Conservation (phyloP, 352 stramenopile species). For the Saprolegnia parasitica region DNA sequence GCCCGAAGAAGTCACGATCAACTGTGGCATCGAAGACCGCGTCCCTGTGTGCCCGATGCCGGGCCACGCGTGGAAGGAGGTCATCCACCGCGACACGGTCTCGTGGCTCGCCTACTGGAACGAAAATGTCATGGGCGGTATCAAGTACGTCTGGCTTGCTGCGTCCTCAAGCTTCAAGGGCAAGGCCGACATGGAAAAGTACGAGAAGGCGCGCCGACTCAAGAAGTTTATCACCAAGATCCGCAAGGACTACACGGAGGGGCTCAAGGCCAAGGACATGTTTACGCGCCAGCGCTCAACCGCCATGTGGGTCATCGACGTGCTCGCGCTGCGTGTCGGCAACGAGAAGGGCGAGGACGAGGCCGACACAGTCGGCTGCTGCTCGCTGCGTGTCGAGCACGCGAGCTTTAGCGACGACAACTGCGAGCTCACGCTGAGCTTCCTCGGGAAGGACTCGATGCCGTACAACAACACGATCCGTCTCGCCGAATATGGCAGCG, state of each 20-base stretch:
- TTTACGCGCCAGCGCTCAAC: conserved; percentile 93
- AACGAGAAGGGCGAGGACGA: conserved; percentile 99
- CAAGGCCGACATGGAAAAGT: conserved; percentile 98
- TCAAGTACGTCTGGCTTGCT: conserved; percentile 99
- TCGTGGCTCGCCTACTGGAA: conserved; percentile 95
- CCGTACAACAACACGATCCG: conserved; percentile 99
- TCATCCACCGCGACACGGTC: conserved; percentile 92
- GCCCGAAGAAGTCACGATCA: conserved; percentile 97
- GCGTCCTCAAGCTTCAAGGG: conserved; percentile 99
- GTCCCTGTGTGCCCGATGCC: conserved; percentile 89
- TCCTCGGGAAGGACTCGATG: conserved; percentile 99
- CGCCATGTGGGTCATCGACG: conserved; percentile 99
- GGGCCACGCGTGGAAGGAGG: conserved; percentile 94
- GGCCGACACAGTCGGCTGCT: conserved; percentile 99
- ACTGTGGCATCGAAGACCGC: conserved; percentile 90
- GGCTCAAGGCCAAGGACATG: conserved; percentile 86
- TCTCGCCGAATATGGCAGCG: conserved; percentile 81
- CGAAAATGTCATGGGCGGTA: conserved; percentile 97
- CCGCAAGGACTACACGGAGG: conserved; percentile 87
- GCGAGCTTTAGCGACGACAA: conserved; percentile 92
- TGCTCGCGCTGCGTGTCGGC: conserved; percentile 98
- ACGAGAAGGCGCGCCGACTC: conserved; percentile 97
- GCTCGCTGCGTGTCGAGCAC: conserved; percentile 98
- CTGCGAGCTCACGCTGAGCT: conserved; percentile 97
- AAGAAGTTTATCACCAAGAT: conserved; percentile 98